Evolutionary conservation across 768 basidiomycete genomes (phyloP).

Genomic region (Tricholoma furcatifolium): DNA sequence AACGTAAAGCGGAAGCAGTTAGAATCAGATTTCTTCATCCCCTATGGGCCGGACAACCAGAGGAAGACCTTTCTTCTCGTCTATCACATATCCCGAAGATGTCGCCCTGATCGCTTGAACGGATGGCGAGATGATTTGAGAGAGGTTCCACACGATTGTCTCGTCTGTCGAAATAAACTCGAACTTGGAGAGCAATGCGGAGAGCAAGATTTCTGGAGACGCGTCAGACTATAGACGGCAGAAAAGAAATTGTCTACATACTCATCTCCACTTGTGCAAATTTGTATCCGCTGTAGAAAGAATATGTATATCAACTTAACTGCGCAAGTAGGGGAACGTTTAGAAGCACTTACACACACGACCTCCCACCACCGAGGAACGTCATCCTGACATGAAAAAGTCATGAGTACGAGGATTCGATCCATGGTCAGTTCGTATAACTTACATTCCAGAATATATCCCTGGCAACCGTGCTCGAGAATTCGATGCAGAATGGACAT

Average conservation of each 20-base stretch:
- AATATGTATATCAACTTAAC: neutral
- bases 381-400: slow-evolving; percentile 40
- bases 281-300: slow-evolving; percentile 43
- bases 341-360: slow-evolving; percentile 46
- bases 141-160: slow-evolving; percentile 45
- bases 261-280: slow-evolving; percentile 60
- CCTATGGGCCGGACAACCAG: slow-evolving; percentile 23
- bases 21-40: slow-evolving; percentile 3
- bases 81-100: slow-evolving; percentile 12
- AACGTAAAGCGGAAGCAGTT: neutral
- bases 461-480: slow-evolving; percentile 39
- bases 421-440: slow-evolving; percentile 5
- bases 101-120: slow-evolving; percentile 20
- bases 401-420: neutral
- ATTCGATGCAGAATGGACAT: slow-evolving; percentile 11
- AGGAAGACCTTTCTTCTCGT: slow-evolving; percentile 38
- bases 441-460: slow-evolving; percentile 51
- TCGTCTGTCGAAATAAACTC: slow-evolving; percentile 33
- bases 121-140: slow-evolving; percentile 47
- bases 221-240: neutral
- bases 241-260: slow-evolving; percentile 23
- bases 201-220: slow-evolving; percentile 37
- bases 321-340: neutral
- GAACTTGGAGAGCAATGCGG: slow-evolving; percentile 34
- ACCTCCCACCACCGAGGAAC: slow-evolving; percentile 52